Conservation (phyloP, 2,329 filamentous ascomycete genomes). For the Monosporascus sp. region DNA sequence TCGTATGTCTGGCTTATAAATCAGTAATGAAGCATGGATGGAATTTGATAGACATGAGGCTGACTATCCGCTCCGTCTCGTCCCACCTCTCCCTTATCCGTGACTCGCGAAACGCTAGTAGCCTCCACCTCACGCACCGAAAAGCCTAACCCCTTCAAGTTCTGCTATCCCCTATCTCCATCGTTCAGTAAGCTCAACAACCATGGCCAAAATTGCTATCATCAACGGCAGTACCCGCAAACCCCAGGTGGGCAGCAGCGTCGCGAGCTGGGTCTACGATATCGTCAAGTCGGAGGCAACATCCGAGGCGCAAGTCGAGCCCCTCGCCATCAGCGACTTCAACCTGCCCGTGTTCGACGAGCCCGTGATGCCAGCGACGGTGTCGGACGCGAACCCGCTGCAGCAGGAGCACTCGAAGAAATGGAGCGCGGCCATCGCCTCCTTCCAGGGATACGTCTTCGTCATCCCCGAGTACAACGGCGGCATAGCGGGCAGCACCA, state of each 20-base stretch:
- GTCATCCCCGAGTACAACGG: slow-evolving; percentile 54
- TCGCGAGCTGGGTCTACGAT: slow-evolving; percentile 28
- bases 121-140: too few species aligned
- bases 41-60: too few species aligned
- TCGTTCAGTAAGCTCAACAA: too few species aligned
- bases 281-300: slow-evolving; percentile 19
- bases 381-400: slow-evolving; percentile 32
- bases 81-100: too few species aligned
- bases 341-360: slow-evolving; percentile 43
- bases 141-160: too few species aligned
- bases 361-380: slow-evolving; percentile 30
- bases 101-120: too few species aligned
- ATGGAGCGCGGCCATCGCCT: slow-evolving; percentile 40
- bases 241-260: slow-evolving; percentile 27
- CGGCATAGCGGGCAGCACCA: slow-evolving; percentile 46
- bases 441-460: slow-evolving; percentile 42
- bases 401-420: slow-evolving; percentile 34
- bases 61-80: too few species aligned
- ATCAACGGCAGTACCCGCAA: slow-evolving; percentile 32
- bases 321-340: slow-evolving; percentile 32
- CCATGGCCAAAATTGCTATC: slow-evolving; percentile 23
- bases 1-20: too few species aligned
- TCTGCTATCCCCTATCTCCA: too few species aligned
- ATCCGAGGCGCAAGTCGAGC: slow-evolving; percentile 16
- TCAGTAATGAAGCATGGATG: too few species aligned